phyloP scores from a whole-genome alignment of 495 filamentous ascomycete genomes.

The Parathielavia appendiculata region DNA sequence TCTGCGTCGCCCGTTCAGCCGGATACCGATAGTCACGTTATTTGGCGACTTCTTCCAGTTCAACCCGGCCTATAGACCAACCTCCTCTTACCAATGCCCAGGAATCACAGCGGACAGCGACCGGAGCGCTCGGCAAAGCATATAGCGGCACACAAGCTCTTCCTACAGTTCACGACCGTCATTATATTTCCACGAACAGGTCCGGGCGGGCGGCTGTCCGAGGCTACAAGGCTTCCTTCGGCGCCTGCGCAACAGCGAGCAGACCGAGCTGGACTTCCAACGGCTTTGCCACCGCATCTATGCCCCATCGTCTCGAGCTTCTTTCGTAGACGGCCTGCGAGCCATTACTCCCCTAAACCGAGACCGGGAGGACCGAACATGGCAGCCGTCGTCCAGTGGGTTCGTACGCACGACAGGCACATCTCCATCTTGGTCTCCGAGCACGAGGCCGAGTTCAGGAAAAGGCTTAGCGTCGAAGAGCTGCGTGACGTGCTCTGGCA shows the following conservation, averaged over 20 bases:
- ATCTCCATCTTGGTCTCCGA: constrained; percentile 12
- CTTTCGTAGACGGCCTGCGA: constrained; percentile 4
- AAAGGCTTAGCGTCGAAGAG: constrained; percentile 1
- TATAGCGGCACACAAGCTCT: too few species aligned
- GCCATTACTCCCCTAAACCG: constrained; percentile 7
- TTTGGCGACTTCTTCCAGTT: too few species aligned
- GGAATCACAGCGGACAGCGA: too few species aligned
- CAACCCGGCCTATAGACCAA: too few species aligned
- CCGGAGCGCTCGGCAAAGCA: too few species aligned
- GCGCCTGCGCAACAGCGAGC: constrained; percentile 6
- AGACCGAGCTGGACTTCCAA: constrained; percentile 10
- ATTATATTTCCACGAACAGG: constrained; percentile 12
- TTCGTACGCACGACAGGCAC: not conserved
- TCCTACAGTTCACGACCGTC: constrained; percentile 11
- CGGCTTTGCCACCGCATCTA: constrained; percentile 1
- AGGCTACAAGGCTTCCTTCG: constrained; percentile 7
- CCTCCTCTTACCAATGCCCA: too few species aligned
- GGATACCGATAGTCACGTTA: too few species aligned
- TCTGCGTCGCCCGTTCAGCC: too few species aligned
- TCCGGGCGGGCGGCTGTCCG: constrained; percentile 3
- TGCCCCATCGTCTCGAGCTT: not conserved
- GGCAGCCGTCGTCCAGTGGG: constrained; percentile 5
- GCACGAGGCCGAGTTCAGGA: constrained; percentile 4
- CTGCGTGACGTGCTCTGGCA: constrained; percentile 5
- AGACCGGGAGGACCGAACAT: constrained; percentile 8